Evolutionary conservation across 2,329 filamentous ascomycete genomes (phyloP), one percentile per base, ranked within the genome.

Genomic region (Xylaria hypoxylon): DNA sequence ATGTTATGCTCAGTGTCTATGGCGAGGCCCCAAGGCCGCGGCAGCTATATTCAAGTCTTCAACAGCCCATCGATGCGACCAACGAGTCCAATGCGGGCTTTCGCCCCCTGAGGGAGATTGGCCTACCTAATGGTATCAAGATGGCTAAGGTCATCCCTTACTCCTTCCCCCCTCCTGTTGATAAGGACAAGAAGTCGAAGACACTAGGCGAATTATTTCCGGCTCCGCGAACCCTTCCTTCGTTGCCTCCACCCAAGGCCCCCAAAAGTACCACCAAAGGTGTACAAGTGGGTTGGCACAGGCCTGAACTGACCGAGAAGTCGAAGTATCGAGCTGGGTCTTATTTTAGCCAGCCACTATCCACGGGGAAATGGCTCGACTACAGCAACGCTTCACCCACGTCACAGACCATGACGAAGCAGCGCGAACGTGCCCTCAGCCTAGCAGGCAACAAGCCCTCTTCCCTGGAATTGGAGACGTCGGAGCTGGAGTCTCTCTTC

Each of bases 21-120:
- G 93, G 92, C 61, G 91, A 89, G 71, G 91, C 91, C 45, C 89
- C 90, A 1, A 89, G 89, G 51, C 86, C 92, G 40, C 90, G 89
- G 72, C 92, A 95, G 67, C 83, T 97, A 3, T 97, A 96, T 77
- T 97, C 95, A 3, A 97, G 94, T 78, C 82, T 97, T 56, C 92
- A 91, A 70, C 84, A 86, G 61, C 80, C 82, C 13, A 68, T 75
- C 1, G 77, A 80, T 28, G 70, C 75, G 6, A 70, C 70, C 7
- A 67, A 71, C 22, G 65, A 72, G 33, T 62, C 69, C 0, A 71
- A 74, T 44, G 73, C 75, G 10, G 64, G 73, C 17, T 61, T 77
- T 65, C 80, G 78, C 53, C 81, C 85, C 11, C 80, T 93, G 10
- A 85, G 87, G 58, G 90, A 93, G 74, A 83, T 85, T 42, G 86